Conservation (phyloP, 352 stramenopile species). For the Aphanomyces invadans region DNA sequence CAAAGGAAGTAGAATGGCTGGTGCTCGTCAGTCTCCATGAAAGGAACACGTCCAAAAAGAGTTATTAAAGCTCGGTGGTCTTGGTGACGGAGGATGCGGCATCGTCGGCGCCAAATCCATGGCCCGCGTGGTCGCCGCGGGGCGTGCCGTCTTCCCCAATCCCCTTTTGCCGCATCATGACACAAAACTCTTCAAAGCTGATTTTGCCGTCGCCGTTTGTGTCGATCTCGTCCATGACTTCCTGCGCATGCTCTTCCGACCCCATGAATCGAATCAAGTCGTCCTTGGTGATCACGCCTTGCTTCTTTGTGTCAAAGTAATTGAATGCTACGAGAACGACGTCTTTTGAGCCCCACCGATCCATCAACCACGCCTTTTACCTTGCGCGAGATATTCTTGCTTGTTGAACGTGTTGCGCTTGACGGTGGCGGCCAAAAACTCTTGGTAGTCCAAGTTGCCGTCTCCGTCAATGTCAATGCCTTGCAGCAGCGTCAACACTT, state of each 20-base stretch:
- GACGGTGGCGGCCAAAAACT: constrained; percentile 89
- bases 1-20: too few species aligned
- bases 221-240: constrained; percentile 90
- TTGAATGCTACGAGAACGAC: constrained; percentile 57
- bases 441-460: constrained; percentile 76
- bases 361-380: background rate
- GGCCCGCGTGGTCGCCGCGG: constrained; percentile 16
- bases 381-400: constrained; percentile 80
- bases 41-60: too few species aligned
- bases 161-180: constrained; percentile 84
- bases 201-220: constrained; percentile 86
- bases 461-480: constrained; percentile 88
- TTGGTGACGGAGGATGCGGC: constrained; percentile 36
- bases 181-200: constrained; percentile 90
- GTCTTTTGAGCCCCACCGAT: background rate
- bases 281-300: constrained; percentile 77
- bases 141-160: constrained; percentile 67
- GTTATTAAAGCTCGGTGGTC: constrained; percentile 67
- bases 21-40: too few species aligned
- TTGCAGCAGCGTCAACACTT: constrained; percentile 81
- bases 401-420: constrained; percentile 83
- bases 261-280: constrained; percentile 90
- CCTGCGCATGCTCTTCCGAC: constrained; percentile 84
- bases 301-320: constrained; percentile 85
- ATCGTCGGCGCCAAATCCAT: constrained; percentile 23